These are phyloP conservation scores for Neodidymelliopsis sp. DNA, from an alignment of 2,329 filamentous ascomycete species.

Conservation along the genomic window DNA sequence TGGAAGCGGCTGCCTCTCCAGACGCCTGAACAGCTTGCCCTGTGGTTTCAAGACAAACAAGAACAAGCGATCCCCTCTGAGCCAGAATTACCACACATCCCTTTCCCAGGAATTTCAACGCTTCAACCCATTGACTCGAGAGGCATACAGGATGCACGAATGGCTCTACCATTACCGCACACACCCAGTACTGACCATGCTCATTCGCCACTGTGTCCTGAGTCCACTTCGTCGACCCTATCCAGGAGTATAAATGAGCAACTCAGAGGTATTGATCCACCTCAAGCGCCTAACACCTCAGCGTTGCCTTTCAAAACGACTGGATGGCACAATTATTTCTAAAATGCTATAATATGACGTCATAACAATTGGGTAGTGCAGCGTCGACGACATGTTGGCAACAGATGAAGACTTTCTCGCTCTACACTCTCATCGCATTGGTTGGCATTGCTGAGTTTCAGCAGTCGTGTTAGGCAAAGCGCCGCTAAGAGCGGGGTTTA, in stretches of 20 bases:
- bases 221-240: conserved; percentile 6
- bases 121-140: background rate
- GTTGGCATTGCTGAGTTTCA: background rate
- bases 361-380: too few species aligned
- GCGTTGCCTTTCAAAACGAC: conserved; percentile 2
- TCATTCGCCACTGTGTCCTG: background rate
- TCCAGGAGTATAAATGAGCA: conserved; percentile 15
- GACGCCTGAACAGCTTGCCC: conserved; percentile 27
- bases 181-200: conserved; percentile 1
- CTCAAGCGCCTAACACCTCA: conserved; percentile 15
- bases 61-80: conserved; percentile 9
- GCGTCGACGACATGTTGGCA: too few species aligned
- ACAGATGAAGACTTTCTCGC: too few species aligned
- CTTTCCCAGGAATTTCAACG: conserved; percentile 4
- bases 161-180: conserved; percentile 7
- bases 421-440: too few species aligned
- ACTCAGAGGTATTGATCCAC: conserved; percentile 12
- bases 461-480: background rate
- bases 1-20: conserved; percentile 34
- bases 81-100: conserved; percentile 9
- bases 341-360: background rate
- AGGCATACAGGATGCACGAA: background rate
- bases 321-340: conserved; percentile 21
- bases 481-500: conserved; percentile 20
- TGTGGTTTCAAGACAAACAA: conserved; percentile 30